Evolutionary conservation across 257 asterid genomes (phyloP).

Genomic region (Solanum chiquidenum): DNA sequence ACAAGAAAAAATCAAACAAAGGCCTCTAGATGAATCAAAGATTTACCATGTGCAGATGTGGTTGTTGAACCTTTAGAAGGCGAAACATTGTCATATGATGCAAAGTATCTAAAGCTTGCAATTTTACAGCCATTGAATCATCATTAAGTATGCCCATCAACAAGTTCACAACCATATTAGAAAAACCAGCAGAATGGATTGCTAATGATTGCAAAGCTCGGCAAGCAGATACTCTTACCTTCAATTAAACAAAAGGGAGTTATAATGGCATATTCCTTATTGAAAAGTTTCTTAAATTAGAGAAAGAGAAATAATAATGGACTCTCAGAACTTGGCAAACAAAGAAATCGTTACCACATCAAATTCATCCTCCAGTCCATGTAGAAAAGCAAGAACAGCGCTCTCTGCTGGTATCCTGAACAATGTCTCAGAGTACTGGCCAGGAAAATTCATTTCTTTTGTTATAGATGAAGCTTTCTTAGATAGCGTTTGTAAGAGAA

Average conservation of each 20-base stretch:
- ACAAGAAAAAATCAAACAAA: neutral
- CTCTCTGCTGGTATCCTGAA: slow-evolving; percentile 55
- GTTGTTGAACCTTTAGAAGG: slow-evolving; percentile 45
- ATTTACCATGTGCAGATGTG: slow-evolving; percentile 66
- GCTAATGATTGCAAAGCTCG: slow-evolving; percentile 55
- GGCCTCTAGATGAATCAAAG: neutral
- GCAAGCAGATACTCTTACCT: slow-evolving; percentile 95
- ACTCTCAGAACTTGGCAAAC: neutral
- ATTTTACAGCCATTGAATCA: slow-evolving; percentile 54
- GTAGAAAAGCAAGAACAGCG: slow-evolving; percentile 62
- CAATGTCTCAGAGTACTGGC: slow-evolving; percentile 50
- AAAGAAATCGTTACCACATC: slow-evolving; percentile 39
- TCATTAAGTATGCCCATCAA: slow-evolving; percentile 74
- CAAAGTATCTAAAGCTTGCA: slow-evolving; percentile 72
- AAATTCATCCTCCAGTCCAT: slow-evolving; percentile 94
- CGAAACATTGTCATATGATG: slow-evolving; percentile 39
- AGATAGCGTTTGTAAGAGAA: slow-evolving; percentile 60
- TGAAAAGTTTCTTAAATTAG: slow-evolving; percentile 5
- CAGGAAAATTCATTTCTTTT: slow-evolving; percentile 44
- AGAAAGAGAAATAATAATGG: neutral
- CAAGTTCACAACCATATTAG: slow-evolving; percentile 39
- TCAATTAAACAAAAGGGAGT: slow-evolving; percentile 15
- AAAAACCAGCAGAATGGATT: slow-evolving; percentile 48
- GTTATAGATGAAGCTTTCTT: slow-evolving; percentile 46
- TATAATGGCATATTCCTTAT: slow-evolving; percentile 1